These are phyloP conservation scores for Suhomyces pyralidae DNA, from an alignment of 805 yeast genomes.

Conservation along the genomic window DNA sequence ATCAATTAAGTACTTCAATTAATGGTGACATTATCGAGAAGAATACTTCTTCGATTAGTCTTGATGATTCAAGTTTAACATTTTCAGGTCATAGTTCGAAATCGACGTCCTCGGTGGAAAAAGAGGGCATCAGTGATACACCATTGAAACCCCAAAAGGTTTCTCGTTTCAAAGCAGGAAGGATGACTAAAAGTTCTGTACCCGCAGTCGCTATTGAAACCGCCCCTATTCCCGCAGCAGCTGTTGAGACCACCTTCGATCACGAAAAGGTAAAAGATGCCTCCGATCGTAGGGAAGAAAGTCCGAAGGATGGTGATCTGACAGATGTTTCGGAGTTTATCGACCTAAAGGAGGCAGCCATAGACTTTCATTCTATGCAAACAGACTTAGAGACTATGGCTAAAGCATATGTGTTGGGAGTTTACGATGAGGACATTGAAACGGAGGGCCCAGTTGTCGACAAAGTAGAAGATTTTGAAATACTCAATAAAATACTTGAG, in stretches of 20 bases:
- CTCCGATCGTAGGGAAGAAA: neutral
- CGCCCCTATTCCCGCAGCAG: neutral
- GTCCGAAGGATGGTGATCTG: neutral
- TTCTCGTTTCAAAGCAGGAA: conserved; percentile 11
- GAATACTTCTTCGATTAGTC: neutral
- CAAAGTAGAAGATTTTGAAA: conserved; percentile 51
- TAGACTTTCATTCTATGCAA: conserved; percentile 41
- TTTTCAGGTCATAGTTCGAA: neutral
- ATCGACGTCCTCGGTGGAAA: neutral
- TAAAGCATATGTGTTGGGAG: conserved; percentile 55
- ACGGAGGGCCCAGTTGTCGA: conserved; percentile 57
- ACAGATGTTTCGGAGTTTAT: conserved; percentile 2
- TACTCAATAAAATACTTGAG: conserved; percentile 48
- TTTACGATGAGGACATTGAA: conserved; percentile 58
- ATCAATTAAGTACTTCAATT: neutral
- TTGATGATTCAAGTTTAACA: neutral
- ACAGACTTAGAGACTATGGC: conserved; percentile 57
- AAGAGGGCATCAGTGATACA: neutral
- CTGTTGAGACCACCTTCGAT: neutral
- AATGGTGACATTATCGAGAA: conserved; percentile 5
- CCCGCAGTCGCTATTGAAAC: neutral
- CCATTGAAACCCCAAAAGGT: conserved; percentile 4
- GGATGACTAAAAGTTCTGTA: neutral
- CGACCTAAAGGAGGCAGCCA: conserved; percentile 19
- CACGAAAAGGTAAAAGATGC: neutral